A percentile compares a stretch with the other conserved stretches of the same genome.
Evolutionary conservation across 202 grass and related monocot species (phyloP).

Genomic region (Panicum hallii): DNA sequence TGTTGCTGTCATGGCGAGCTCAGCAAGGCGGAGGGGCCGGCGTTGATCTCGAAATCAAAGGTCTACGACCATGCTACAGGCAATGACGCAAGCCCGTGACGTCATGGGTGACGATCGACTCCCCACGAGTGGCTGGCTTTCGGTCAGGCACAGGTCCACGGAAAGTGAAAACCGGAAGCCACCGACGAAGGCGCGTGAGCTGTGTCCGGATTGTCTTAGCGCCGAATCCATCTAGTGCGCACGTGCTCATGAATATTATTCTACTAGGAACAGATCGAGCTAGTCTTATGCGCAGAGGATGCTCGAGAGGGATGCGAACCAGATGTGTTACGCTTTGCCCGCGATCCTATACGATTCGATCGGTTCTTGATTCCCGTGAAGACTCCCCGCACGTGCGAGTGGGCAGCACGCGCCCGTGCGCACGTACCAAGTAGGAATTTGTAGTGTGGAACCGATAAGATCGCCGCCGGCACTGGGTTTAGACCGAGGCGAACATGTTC

Average conservation of each 20-base stretch:
- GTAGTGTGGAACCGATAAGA: not conserved
- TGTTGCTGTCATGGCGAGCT: too few species aligned
- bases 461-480: not conserved
- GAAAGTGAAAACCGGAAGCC: not conserved
- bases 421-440: not conserved
- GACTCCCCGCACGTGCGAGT: not conserved
- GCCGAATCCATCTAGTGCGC: not conserved
- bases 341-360: not conserved
- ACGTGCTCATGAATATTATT: slow-evolving; percentile 16
- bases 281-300: not conserved
- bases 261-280: not conserved
- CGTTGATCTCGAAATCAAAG: too few species aligned
- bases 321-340: not conserved
- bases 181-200: not conserved
- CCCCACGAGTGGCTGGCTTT: not conserved
- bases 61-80: too few species aligned
- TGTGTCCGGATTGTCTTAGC: not conserved
- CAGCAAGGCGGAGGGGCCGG: too few species aligned
- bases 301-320: not conserved
- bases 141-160: slow-evolving; percentile 3
- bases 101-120: not conserved
- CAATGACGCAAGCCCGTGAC: not conserved
- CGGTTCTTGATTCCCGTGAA: not conserved
- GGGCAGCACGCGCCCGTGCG: too few species aligned
- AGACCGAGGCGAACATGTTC: not conserved